Evolutionary conservation across 805 yeast genomes (phyloP), one percentile per base, ranked within the genome.

Genomic region (Danielozyma ontarioensis): DNA sequence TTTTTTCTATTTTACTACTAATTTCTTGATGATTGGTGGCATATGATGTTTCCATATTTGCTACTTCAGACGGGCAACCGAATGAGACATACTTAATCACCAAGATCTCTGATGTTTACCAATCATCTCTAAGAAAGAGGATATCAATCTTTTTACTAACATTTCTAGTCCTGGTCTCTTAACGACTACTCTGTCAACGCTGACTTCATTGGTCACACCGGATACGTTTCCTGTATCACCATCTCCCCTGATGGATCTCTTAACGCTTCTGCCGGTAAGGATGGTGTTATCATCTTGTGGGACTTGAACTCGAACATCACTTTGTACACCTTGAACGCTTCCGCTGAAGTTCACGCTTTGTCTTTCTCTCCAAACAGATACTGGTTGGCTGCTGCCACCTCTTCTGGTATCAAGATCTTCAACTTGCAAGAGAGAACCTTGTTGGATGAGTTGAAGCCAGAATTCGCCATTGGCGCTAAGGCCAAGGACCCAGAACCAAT

Each of bases 321-420:
- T 62, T 77, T 89, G 63, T 90, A 88, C 95, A 81, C 96, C 62
- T 80, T 93, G 70, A 74, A 78, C 60, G 90, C 96, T 58, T 87
- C 93, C 70, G 93, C 90, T 64, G 97, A 90, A 79, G 88, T 93
- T 57, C 86, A 86, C 72, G 94, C 97, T 68, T 80, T 93, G 67
- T 95, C 97, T 59, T 93, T 93, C 95, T 90, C 97, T 70, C 98
- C 99, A 76, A 86, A 86, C 95, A 89, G 98, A 83, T 93, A 86
- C 94, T 93, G 98, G 98, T 84, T 93, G 71, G 90, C 95, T 68
- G 98, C 97, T 74, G 97, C 98, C 64, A 93, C 99, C 59, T 75
- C 96, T 51, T 74, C 96, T 53, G 93, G 96, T 64, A 87, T 93
- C 79, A 90, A 89, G 85, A 82, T 93, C 80, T 93, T 80, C 86